These are phyloP conservation scores for Arabidopsis thaliana DNA, from an alignment of 345 rosid genomes.

Conservation along the genomic window TAIR10.1 NC_003076.8:2814001-2814500, in stretches of 20 bases:
- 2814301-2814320: conserved; percentile 21
- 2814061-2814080: conserved; percentile 33
- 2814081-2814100: conserved; percentile 32
- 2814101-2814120: conserved; percentile 43
- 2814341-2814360: conserved; percentile 36
- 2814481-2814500: conserved; percentile 32
- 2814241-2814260: background rate
- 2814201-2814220: conserved; percentile 40
- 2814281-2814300: conserved; percentile 28
- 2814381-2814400: background rate
- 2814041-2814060: conserved; percentile 43
- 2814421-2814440: conserved; percentile 36
- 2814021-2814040: conserved; percentile 19
- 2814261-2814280: conserved; percentile 29
- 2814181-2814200: conserved; percentile 39
- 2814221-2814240: conserved; percentile 33
- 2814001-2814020: background rate
- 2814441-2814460: conserved; percentile 30
- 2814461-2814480: conserved; percentile 17
- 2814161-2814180: conserved; percentile 35
- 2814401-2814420: conserved; percentile 5
- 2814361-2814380: conserved; percentile 35
- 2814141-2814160: conserved; percentile 21
- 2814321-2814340: conserved; percentile 16
- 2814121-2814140: conserved; percentile 46